phyloP scores from a whole-genome alignment of 2,329 filamentous ascomycete genomes.

The Diaporthe citrichinensis region DNA sequence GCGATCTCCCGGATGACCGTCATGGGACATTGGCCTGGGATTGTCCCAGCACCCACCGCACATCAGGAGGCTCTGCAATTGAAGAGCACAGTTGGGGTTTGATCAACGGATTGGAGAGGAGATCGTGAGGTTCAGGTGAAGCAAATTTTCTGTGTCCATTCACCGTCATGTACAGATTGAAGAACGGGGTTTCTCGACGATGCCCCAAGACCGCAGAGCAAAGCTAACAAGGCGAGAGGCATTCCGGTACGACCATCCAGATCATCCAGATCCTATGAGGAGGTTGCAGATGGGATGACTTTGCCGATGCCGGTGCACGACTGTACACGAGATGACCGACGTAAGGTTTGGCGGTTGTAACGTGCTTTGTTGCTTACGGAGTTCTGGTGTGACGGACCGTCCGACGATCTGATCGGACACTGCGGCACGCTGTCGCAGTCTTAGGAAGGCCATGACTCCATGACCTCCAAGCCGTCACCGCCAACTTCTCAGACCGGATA shows the following conservation, averaged over 20 bases:
- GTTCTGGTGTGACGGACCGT: neutral
- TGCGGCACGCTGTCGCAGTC: neutral
- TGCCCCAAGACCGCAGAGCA: neutral
- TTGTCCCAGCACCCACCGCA: neutral
- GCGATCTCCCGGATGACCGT: constrained; percentile 20
- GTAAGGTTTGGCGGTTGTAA: neutral
- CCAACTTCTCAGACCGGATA: neutral
- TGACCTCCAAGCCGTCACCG: neutral
- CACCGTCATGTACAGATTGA: neutral
- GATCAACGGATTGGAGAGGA: constrained; percentile 1
- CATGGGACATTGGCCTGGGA: neutral
- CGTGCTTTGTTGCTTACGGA: neutral
- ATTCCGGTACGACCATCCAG: neutral
- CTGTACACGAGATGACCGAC: neutral
- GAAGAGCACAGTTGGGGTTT: constrained; percentile 12
- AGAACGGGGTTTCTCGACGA: too few relatives aligned
- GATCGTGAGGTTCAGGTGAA: neutral
- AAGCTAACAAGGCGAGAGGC: neutral
- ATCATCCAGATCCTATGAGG: neutral
- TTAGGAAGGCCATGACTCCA: neutral
- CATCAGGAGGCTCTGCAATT: neutral
- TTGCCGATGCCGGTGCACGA: neutral
- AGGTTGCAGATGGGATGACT: neutral
- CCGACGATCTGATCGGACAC: neutral
- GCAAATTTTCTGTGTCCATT: neutral